A percentile compares a stretch with the other conserved stretches of the same genome.
Evolutionary conservation across 345 rosid genomes (phyloP).

Genomic region (Euphorbia lathyris): DNA sequence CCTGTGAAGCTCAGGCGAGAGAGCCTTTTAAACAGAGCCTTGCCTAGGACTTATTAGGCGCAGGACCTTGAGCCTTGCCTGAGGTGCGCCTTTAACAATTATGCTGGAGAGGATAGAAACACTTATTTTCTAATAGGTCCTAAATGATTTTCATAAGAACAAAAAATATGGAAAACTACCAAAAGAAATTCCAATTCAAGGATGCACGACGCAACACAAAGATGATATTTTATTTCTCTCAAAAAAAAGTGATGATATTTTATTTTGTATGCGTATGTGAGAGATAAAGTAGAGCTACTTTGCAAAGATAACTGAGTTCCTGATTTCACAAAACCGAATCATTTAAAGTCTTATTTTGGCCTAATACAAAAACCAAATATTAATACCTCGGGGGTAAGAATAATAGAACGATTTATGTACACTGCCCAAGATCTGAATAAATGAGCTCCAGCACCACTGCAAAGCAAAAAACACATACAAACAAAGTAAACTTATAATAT

Average conservation of each 20-base stretch:
- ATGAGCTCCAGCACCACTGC: constrained; percentile 66
- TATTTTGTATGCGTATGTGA: too few species aligned
- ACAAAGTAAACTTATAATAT: not conserved
- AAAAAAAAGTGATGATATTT: too few species aligned
- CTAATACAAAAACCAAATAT: not conserved
- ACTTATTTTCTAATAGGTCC: not conserved
- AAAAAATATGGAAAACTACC: not conserved
- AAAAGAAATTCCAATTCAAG: not conserved
- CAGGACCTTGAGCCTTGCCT: too few species aligned
- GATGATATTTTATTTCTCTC: not conserved
- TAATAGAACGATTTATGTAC: constrained; percentile 67
- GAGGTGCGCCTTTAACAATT: too few species aligned
- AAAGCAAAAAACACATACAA: not conserved
- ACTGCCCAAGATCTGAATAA: constrained; percentile 75
- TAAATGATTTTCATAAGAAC: not conserved
- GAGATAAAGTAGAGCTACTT: not conserved
- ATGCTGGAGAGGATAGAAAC: not conserved
- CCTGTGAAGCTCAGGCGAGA: too few species aligned
- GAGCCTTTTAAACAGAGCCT: too few species aligned
- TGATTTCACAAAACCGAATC: not conserved
- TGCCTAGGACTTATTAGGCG: too few species aligned
- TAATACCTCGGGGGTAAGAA: constrained; percentile 79
- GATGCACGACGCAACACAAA: not conserved
- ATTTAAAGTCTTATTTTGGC: not conserved
- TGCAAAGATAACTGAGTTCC: not conserved